Conservation (phyloP, 1,284 basidiomycete species). For the Microbotryum saponariae region DNA sequence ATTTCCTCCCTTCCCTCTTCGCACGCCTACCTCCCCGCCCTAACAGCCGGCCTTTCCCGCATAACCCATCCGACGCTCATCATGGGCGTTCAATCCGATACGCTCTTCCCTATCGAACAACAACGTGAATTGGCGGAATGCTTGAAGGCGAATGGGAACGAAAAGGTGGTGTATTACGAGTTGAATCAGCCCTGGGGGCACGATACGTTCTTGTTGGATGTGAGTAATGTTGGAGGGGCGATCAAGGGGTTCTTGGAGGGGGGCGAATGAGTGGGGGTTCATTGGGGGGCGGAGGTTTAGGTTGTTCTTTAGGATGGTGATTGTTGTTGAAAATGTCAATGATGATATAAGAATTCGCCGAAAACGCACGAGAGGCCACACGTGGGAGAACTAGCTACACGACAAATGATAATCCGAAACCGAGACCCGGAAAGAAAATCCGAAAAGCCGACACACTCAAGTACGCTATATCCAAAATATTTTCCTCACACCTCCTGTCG, state of each 20-base stretch:
- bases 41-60: conserved; percentile 73
- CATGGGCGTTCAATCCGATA: conserved; percentile 92
- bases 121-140: conserved; percentile 93
- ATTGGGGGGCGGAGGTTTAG: not conserved
- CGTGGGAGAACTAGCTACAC: too few relatives aligned
- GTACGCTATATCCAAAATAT: too few relatives aligned
- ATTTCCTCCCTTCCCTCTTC: conserved; percentile 51
- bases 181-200: conserved; percentile 92
- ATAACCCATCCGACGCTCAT: conserved; percentile 78
- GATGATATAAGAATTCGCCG: too few relatives aligned
- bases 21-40: conserved; percentile 63
- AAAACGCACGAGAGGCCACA: too few relatives aligned
- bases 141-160: conserved; percentile 77
- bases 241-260: conserved; percentile 60
- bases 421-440: too few relatives aligned
- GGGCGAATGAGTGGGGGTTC: not conserved
- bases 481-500: too few relatives aligned
- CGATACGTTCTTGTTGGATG: conserved; percentile 83
- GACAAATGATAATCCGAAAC: too few relatives aligned
- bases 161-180: conserved; percentile 88
- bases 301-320: too few relatives aligned
- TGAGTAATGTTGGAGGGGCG: conserved; percentile 68
- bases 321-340: too few relatives aligned
- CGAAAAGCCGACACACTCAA: too few relatives aligned
- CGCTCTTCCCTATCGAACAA: conserved; percentile 94